Conservation (phyloP, 805 yeast species). For the Metschnikowia gelsemii region DNA sequence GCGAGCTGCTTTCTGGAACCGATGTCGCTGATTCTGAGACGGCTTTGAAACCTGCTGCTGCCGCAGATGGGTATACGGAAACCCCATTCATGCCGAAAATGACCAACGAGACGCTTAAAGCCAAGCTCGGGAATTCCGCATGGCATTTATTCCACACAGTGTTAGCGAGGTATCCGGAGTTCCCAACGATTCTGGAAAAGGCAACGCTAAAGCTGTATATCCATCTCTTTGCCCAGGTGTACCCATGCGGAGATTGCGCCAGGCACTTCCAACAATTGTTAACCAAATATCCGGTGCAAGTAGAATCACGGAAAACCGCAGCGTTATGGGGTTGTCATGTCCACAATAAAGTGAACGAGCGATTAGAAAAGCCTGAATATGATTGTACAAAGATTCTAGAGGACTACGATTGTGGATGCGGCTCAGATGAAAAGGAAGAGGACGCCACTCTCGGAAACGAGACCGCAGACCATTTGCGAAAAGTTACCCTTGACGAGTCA, state of each 20-base stretch:
- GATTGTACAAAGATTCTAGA: slow-evolving; percentile 85
- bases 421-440: slow-evolving; percentile 59
- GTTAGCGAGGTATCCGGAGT: slow-evolving; percentile 86
- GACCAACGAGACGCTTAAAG: slow-evolving; percentile 80
- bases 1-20: background rate
- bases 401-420: slow-evolving; percentile 97
- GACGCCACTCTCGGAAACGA: slow-evolving; percentile 41
- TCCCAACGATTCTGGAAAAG: slow-evolving; percentile 64
- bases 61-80: slow-evolving; percentile 25
- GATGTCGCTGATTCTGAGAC: background rate
- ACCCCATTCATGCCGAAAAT: slow-evolving; percentile 87
- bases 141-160: slow-evolving; percentile 92
- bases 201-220: slow-evolving; percentile 63
- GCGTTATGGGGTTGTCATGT: slow-evolving; percentile 93
- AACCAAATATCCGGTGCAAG: slow-evolving; percentile 79
- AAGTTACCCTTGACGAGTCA: slow-evolving; percentile 47
- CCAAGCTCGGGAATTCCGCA: slow-evolving; percentile 85
- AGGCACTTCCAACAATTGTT: slow-evolving; percentile 77
- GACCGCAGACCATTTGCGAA: slow-evolving; percentile 39
- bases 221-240: slow-evolving; percentile 79
- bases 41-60: background rate
- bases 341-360: slow-evolving; percentile 26
- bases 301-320: slow-evolving; percentile 70
- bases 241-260: slow-evolving; percentile 98
- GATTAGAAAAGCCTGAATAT: slow-evolving; percentile 47